Percentiles rank a stretch among this genome's conserved stretches.
Conservation (phyloP, 2,329 filamentous ascomycete genomes). For the Aureobasidium melanogenum region DNA sequence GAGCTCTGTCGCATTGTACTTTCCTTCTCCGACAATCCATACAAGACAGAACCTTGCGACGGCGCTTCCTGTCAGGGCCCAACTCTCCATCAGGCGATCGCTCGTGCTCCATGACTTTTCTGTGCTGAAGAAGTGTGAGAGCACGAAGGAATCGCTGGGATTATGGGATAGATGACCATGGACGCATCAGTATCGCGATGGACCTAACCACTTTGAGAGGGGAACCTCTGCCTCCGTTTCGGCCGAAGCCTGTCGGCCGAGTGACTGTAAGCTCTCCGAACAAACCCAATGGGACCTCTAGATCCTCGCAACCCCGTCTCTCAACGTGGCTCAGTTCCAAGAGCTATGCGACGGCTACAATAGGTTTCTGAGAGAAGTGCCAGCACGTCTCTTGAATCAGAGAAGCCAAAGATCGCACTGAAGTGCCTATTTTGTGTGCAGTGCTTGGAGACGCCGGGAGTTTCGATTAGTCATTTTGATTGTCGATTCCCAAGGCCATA, state of each 20-base stretch:
- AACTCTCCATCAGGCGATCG: slow-evolving; percentile 3
- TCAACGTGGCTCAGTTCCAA: neutral
- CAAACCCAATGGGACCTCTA: neutral
- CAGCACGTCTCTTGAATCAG: neutral
- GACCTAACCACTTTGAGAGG: neutral
- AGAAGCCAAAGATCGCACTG: neutral
- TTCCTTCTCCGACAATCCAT: slow-evolving; percentile 39
- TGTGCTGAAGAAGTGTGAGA: neutral
- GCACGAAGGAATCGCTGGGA: neutral
- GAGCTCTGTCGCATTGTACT: slow-evolving; percentile 38
- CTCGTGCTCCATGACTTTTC: slow-evolving; percentile 3
- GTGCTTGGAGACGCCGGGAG: neutral
- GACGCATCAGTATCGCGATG: neutral
- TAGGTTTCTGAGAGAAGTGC: neutral
- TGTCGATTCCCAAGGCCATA: neutral
- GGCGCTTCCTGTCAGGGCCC: slow-evolving; percentile 31
- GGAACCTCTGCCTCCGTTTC: neutral
- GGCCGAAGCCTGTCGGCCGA: neutral
- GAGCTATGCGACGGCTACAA: neutral
- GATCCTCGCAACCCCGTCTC: neutral
- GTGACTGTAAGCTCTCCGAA: neutral
- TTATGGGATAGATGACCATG: neutral
- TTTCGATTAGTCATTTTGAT: neutral
- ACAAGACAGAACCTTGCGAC: slow-evolving; percentile 39
- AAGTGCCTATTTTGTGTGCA: neutral